Percentiles rank a stretch among this genome's conserved stretches.
Evolutionary conservation across 306 rosid genomes (phyloP).

Genomic region (Prunus campanulata): DNA sequence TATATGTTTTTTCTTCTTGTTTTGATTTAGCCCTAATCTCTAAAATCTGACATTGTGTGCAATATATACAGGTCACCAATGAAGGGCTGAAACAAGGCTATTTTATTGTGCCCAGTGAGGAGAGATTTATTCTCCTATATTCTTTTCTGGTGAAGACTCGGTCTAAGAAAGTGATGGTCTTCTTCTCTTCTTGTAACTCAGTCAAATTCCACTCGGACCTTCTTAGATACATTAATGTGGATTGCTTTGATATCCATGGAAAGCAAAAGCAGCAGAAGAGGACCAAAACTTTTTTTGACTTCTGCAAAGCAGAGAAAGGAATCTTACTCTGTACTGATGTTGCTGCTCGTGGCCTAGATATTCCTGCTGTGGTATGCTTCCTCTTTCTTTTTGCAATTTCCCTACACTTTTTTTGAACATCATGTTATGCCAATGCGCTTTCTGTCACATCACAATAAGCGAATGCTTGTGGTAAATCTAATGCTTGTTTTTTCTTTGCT

Average conservation of each 20-base stretch:
- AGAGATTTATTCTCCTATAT: conserved; percentile 77
- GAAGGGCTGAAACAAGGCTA: conserved; percentile 98
- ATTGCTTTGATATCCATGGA: conserved; percentile 86
- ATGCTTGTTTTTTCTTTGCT: conserved; percentile 1
- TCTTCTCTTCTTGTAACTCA: conserved; percentile 93
- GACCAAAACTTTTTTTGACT: conserved; percentile 69
- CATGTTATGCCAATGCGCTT: neutral
- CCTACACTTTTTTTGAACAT: neutral
- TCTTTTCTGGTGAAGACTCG: conserved; percentile 70
- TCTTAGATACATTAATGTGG: conserved; percentile 63
- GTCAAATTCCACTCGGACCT: conserved; percentile 88
- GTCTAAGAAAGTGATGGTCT: conserved; percentile 89
- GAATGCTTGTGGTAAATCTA: neutral
- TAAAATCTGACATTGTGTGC: conserved; percentile 24
- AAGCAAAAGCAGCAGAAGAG: conserved; percentile 88
- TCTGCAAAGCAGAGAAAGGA: conserved; percentile 83
- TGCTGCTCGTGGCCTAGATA: conserved; percentile 95
- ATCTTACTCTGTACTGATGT: conserved; percentile 96
- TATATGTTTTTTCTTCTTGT: neutral
- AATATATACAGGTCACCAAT: conserved; percentile 65
- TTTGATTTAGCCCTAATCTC: conserved; percentile 10
- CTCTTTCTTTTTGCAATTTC: neutral
- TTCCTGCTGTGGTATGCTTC: conserved; percentile 39
- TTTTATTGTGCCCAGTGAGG: conserved; percentile 74
- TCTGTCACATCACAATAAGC: neutral